These are phyloP conservation scores for Mallotus nudiflorus DNA, from an alignment of 345 rosid genomes.

Conservation along the genomic window DNA sequence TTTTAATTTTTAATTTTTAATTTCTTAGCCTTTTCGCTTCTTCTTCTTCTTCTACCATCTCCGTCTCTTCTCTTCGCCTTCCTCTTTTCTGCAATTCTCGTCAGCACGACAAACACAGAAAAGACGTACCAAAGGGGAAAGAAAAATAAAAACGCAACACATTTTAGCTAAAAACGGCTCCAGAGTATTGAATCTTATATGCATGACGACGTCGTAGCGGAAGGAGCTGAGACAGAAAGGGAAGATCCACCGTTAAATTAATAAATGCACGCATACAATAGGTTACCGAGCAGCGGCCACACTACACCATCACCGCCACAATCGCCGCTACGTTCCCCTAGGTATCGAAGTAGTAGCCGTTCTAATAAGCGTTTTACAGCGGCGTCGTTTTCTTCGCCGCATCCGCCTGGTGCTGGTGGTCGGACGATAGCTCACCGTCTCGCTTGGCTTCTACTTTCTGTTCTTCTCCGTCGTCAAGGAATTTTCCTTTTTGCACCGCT, in stretches of 20 bases:
- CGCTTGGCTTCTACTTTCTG: slow-evolving; percentile 79
- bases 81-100: neutral
- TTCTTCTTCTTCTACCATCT: no score
- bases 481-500: slow-evolving; percentile 91
- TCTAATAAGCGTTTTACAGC: slow-evolving; percentile 61
- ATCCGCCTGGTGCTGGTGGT: slow-evolving; percentile 22
- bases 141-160: neutral
- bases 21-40: no score
- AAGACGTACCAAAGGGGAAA: no score
- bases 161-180: neutral
- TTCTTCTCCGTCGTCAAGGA: slow-evolving; percentile 92
- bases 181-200: no score
- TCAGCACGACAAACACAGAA: neutral
- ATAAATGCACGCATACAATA: slow-evolving; percentile 80
- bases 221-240: neutral
- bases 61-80: neutral
- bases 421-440: slow-evolving; percentile 70
- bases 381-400: slow-evolving; percentile 32
- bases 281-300: slow-evolving; percentile 93
- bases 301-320: slow-evolving; percentile 94
- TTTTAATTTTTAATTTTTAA: no score
- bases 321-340: slow-evolving; percentile 89
- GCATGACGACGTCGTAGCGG: slow-evolving; percentile 22
- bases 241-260: neutral
- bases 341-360: slow-evolving; percentile 58